Conservation (phyloP, 768 basidiomycete species). For the Boletellus ananiceps region DNA sequence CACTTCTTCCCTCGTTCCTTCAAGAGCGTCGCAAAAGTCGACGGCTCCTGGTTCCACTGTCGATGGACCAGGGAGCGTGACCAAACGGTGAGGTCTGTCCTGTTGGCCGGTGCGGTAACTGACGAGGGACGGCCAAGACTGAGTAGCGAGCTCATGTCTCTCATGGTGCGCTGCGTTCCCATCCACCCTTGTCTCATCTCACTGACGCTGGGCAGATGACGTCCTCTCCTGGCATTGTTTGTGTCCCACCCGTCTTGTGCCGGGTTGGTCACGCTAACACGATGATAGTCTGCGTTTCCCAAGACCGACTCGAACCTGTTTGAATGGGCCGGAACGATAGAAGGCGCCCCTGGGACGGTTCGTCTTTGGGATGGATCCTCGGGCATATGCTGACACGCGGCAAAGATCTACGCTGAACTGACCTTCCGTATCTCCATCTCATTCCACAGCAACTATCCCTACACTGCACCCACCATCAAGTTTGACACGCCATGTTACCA, state of each 20-base stretch:
- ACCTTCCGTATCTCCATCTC: constrained; percentile 79
- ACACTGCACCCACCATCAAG: constrained; percentile 77
- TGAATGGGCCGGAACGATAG: constrained; percentile 88
- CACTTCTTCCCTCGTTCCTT: constrained; percentile 55
- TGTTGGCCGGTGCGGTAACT: neutral
- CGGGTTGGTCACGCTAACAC: neutral
- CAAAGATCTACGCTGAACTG: constrained; percentile 72
- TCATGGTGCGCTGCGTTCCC: constrained; percentile 60
- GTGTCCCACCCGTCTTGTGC: constrained; percentile 23
- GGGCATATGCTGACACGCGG: constrained; percentile 1
- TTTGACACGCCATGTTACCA: constrained; percentile 90
- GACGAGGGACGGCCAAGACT: constrained; percentile 42
- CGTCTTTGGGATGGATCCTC: neutral
- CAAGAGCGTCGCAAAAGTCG: constrained; percentile 56
- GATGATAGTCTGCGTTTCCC: constrained; percentile 76
- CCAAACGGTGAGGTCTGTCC: constrained; percentile 61
- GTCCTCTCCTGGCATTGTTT: constrained; percentile 80
- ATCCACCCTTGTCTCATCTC: neutral
- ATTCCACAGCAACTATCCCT: constrained; percentile 88
- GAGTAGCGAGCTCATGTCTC: constrained; percentile 80
- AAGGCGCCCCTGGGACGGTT: constrained; percentile 70
- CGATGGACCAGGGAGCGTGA: constrained; percentile 71
- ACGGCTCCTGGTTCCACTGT: constrained; percentile 46
- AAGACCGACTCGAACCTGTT: constrained; percentile 83
- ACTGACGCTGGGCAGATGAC: constrained; percentile 60